Evolutionary conservation across 129 eudicot genomes (phyloP), one percentile per base, ranked within the genome.

Genomic region (Flaveria sonorensis): DNA sequence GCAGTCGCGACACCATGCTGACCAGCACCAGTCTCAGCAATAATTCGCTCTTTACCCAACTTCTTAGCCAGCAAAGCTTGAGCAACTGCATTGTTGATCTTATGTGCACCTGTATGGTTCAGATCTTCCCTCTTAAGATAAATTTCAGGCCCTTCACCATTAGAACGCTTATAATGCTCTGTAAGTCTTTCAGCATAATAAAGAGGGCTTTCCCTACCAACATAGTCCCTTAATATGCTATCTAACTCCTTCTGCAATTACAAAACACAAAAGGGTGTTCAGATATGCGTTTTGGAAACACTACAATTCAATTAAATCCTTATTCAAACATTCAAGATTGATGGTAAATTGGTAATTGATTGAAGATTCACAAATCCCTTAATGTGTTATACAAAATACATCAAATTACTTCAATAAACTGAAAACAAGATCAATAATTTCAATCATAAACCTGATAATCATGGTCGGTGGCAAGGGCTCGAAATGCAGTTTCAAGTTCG

Each of bases 1-100:
- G 98, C 98, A 3, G 98, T 91, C 23, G 98, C 98, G 56, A 94
- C 97, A 19, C 98, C 98, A 76, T 94, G 98, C 81, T 91, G 97
- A n/a, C 98, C 98, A 56, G 98, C 98, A 50, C 98, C 98, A 6
- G 97, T 94, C 83, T 91, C 98, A 42, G 98, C 98, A 66, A 94
- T 91, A 63, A 94, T 91, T 15, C 93, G 91, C 16, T 84, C 72
- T 75, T 88, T 88, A 21, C 97, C 95, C 70, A 93, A 76, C 52
- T 86, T 83, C 73, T 90, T 90, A 62, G 98, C 98, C 68, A 90
- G 86, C 89, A 93, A 82, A 52, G 95, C 98, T 76, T 93, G 98
- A 15, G 86, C 98, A 65, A 93, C 89, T 0, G 98, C 98, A 81
- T 90, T 93, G 77, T 90, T 93, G 53, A 93, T 93, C 85, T 93